These are phyloP conservation scores for Sisymbrium altissimum DNA, from an alignment of 345 rosid species.

Conservation along the genomic window DNA sequence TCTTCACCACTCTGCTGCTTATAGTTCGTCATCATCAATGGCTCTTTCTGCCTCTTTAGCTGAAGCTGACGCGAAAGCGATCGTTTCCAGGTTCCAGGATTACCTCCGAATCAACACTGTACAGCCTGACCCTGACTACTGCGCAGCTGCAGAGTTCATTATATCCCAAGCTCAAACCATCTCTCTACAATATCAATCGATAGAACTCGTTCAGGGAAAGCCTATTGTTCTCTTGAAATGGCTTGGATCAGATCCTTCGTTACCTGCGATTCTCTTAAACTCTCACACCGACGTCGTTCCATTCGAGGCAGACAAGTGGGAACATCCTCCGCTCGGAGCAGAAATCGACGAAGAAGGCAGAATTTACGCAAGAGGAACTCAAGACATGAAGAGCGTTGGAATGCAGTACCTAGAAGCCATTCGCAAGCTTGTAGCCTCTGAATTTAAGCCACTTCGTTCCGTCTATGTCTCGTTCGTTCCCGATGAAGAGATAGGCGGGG, in stretches of 20 bases:
- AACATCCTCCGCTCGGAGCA: slow-evolving; percentile 57
- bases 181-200: slow-evolving; percentile 48
- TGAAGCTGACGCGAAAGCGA: slow-evolving; percentile 1
- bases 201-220: slow-evolving; percentile 61
- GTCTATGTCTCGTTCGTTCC: slow-evolving; percentile 65
- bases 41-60: background rate
- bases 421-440: slow-evolving; percentile 49
- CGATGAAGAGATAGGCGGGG: slow-evolving; percentile 90
- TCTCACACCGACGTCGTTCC: slow-evolving; percentile 93
- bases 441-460: slow-evolving; percentile 55
- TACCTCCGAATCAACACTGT: slow-evolving; percentile 83
- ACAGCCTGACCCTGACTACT: slow-evolving; percentile 68
- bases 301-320: slow-evolving; percentile 63
- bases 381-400: slow-evolving; percentile 94
- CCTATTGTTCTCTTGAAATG: slow-evolving; percentile 67
- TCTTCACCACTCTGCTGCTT: background rate
- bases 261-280: slow-evolving; percentile 68
- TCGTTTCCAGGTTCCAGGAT: slow-evolving; percentile 68
- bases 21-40: background rate
- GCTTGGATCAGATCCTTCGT: slow-evolving; percentile 52
- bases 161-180: slow-evolving; percentile 57
- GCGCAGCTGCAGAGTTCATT: slow-evolving; percentile 46
- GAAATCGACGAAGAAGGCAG: slow-evolving; percentile 58
- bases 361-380: slow-evolving; percentile 80
- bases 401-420: slow-evolving; percentile 84